phyloP scores from a whole-genome alignment of 2,329 filamentous ascomycete species.

The Fusarium xyrophilum region DNA sequence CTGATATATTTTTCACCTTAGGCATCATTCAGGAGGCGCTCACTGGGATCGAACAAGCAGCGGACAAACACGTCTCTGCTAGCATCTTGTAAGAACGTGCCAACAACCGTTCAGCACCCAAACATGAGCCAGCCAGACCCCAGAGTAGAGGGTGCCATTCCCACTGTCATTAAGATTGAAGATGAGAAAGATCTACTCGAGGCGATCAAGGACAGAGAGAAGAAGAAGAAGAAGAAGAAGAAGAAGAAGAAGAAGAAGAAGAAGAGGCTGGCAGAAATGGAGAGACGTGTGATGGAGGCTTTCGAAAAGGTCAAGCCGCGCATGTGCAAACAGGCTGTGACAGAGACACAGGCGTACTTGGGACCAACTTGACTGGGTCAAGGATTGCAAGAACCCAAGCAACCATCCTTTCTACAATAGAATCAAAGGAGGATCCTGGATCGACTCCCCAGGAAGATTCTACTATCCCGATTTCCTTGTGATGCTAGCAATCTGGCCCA shows the following conservation, averaged over 20 bases:
- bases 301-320: background rate
- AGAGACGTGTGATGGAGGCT: background rate
- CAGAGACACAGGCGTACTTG: background rate
- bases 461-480: background rate
- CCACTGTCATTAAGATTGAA: background rate
- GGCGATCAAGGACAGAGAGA: background rate
- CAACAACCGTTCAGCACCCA: background rate
- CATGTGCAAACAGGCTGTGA: background rate
- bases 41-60: too few species aligned
- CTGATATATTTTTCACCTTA: background rate
- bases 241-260: background rate
- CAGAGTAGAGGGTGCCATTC: background rate
- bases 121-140: background rate
- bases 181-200: background rate
- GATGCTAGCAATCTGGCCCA: background rate
- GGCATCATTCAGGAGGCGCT: background rate
- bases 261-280: background rate
- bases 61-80: background rate
- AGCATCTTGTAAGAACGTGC: accelerated
- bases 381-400: background rate
- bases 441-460: background rate
- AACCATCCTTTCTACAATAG: background rate
- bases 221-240: background rate
- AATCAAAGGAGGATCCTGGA: background rate
- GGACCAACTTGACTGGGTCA: background rate